Conservation (phyloP, 225 moss, liverwort and hornwort species). For the Sphagnum tenellum region DNA sequence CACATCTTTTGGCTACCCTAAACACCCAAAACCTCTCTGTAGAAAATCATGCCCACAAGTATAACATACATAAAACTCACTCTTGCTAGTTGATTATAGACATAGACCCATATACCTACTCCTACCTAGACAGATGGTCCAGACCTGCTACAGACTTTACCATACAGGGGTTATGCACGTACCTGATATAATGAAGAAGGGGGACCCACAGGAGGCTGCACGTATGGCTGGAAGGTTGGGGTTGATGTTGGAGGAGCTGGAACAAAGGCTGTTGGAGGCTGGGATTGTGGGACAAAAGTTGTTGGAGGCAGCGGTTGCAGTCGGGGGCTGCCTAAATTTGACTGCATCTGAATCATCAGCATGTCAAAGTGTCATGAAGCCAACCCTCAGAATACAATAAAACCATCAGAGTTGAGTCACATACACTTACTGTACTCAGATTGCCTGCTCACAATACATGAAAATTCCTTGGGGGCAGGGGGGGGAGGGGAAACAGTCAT, state of each 20-base stretch:
- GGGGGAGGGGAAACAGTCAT: no score
- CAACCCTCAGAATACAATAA: no score
- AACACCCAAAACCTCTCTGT: no score
- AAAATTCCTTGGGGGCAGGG: no score
- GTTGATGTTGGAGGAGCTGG: conserved; percentile 24
- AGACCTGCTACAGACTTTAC: neutral
- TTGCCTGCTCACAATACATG: neutral
- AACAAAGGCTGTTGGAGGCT: conserved; percentile 29
- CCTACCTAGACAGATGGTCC: neutral
- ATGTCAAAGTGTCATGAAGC: no score
- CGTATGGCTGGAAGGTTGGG: conserved; percentile 30
- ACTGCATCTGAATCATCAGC: conserved; percentile 8
- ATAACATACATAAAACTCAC: no score
- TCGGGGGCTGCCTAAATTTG: conserved; percentile 17
- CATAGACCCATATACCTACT: neutral
- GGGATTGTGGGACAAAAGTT: conserved; percentile 29
- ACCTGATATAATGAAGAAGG: conserved; percentile 49
- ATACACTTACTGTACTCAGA: neutral
- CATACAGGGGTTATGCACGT: neutral
- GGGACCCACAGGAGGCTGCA: conserved; percentile 25
- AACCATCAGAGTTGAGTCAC: no score
- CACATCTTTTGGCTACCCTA: no score
- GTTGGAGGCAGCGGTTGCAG: conserved; percentile 12
- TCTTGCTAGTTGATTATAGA: no score
- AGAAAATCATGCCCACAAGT: no score